phyloP scores from a whole-genome alignment of 805 yeast species.

The Debaryomyces tyrocola region DNA sequence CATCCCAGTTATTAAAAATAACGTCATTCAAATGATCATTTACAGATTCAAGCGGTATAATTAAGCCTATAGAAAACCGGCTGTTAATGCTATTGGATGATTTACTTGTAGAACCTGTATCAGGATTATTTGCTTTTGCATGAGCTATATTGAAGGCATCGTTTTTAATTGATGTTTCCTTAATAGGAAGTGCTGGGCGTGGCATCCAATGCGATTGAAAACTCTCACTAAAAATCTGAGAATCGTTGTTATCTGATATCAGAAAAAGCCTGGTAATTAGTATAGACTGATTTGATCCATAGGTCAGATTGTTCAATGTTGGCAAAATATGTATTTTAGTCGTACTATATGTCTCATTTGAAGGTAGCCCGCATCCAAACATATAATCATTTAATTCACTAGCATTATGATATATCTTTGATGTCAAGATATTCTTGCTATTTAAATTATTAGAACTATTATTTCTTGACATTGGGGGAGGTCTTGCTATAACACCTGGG shows the following conservation, averaged over 20 bases:
- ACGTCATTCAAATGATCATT: conserved; percentile 35
- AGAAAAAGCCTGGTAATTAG: conserved; percentile 48
- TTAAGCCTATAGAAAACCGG: conserved; percentile 49
- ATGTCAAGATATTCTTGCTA: conserved; percentile 19
- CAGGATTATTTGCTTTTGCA: background rate
- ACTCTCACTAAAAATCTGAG: conserved; percentile 4
- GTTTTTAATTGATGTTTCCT: conserved; percentile 16
- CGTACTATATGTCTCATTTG: conserved; percentile 42
- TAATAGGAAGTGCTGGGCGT: conserved; percentile 36
- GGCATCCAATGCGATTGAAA: conserved; percentile 41
- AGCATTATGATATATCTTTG: conserved; percentile 38
- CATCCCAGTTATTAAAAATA: conserved; percentile 51
- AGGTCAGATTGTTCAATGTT: conserved; percentile 33
- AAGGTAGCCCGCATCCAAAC: conserved; percentile 58
- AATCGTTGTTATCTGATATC: conserved; percentile 24
- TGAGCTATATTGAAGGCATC: conserved; percentile 3
- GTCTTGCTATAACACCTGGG: background rate
- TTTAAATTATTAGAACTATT: background rate
- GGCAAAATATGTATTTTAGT: conserved; percentile 53
- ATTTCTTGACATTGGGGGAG: background rate
- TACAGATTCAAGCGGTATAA: conserved; percentile 44
- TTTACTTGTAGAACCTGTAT: background rate
- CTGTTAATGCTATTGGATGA: conserved; percentile 22
- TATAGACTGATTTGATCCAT: conserved; percentile 33
- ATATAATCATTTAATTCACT: conserved; percentile 50